Conservation (phyloP, 2,329 filamentous ascomycete genomes). For the Xylaria sp. region DNA sequence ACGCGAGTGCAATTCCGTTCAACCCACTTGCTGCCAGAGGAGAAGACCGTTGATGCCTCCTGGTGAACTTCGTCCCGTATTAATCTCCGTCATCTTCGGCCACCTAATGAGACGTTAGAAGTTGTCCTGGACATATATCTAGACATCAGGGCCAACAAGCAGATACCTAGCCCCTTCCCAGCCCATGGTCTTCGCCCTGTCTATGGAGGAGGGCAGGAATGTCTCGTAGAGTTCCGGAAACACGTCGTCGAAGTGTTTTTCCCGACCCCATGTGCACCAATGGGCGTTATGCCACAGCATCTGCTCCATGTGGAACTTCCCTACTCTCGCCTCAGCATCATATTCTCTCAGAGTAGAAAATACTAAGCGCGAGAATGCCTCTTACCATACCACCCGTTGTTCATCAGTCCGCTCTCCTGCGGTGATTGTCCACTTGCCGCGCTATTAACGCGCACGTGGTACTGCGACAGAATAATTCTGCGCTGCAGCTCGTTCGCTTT, state of each 20-base stretch:
- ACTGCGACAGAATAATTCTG: conserved; percentile 58
- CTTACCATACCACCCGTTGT: conserved; percentile 60
- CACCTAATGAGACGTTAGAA: conserved; percentile 44
- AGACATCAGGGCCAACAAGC: neutral
- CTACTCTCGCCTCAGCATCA: conserved; percentile 24
- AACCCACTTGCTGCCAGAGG: conserved; percentile 59
- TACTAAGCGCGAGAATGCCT: neutral
- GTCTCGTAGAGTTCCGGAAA: conserved; percentile 53
- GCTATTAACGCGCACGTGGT: conserved; percentile 57
- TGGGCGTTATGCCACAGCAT: conserved; percentile 56
- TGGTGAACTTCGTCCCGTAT: conserved; percentile 58
- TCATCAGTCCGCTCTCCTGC: conserved; percentile 59
- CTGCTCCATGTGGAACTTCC: conserved; percentile 59
- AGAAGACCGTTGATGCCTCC: conserved; percentile 62
- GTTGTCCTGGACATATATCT: too few relatives aligned
- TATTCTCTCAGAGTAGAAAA: neutral
- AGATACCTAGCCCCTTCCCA: conserved; percentile 50
- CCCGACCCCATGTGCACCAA: conserved; percentile 55
- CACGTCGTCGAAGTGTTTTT: conserved; percentile 52
- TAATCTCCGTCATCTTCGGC: conserved; percentile 62
- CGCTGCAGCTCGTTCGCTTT: conserved; percentile 57
- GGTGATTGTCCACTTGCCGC: conserved; percentile 53
- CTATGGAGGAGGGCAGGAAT: conserved; percentile 48
- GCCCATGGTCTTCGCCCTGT: conserved; percentile 49
- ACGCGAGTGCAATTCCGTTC: neutral